Evolutionary conservation across 257 asterid genomes (phyloP).

Genomic region (Ilex aquifolium): DNA sequence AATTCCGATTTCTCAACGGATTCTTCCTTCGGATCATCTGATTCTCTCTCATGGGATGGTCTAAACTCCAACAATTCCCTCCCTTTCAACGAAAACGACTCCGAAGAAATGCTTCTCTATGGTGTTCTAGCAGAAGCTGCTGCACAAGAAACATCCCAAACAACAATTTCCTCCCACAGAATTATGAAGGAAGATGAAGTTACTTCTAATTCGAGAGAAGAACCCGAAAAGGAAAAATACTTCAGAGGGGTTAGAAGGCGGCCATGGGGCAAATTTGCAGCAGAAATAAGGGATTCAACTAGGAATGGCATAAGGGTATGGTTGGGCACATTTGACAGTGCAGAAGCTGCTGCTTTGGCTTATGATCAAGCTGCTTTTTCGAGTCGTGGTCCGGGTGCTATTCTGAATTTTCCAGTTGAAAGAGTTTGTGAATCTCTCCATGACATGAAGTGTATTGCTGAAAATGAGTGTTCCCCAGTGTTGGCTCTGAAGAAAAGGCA

Average conservation of each 20-base stretch:
- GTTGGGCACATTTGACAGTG: conserved; percentile 1
- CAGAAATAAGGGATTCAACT: background rate
- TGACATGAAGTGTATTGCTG: background rate
- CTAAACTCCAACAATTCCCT: conserved; percentile 18
- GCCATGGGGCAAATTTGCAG: conserved; percentile 3
- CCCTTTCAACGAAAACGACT: conserved; percentile 42
- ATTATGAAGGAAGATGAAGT: background rate
- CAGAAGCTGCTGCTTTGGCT: conserved; percentile 1
- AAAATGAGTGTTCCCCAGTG: background rate
- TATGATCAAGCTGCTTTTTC: conserved; percentile 3
- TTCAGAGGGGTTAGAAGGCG: background rate
- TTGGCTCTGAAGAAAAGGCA: background rate
- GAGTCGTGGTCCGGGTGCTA: background rate
- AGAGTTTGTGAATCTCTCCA: background rate
- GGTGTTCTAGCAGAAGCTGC: conserved; percentile 30
- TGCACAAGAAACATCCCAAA: conserved; percentile 27
- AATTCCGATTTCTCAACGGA: conserved; percentile 24
- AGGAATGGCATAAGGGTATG: background rate
- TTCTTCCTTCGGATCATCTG: conserved; percentile 23
- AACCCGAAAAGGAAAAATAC: background rate
- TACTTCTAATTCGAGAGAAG: background rate
- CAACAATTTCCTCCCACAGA: conserved; percentile 29
- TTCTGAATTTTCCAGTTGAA: background rate
- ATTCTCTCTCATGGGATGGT: conserved; percentile 15
- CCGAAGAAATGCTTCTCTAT: conserved; percentile 46